Percentiles rank a stretch among this genome's conserved stretches.
phyloP scores from a whole-genome alignment of 345 rosid genomes.

The Gossypium stocksii region DNA sequence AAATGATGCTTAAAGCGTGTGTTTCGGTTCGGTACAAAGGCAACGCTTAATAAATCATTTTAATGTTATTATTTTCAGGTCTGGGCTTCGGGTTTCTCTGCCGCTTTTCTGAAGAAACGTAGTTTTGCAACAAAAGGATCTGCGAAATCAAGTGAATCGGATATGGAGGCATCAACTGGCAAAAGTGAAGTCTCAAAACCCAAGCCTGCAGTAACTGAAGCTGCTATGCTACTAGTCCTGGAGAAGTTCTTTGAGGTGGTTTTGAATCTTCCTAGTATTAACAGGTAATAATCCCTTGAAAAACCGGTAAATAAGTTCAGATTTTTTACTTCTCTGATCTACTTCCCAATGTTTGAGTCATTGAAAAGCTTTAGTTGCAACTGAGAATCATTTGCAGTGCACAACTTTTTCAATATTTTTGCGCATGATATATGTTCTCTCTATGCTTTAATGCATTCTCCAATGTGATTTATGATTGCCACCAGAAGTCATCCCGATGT shows the following conservation, averaged over 20 bases:
- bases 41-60: background rate
- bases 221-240: constrained; percentile 72
- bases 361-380: background rate
- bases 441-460: background rate
- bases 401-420: background rate
- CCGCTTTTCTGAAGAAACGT: constrained; percentile 82
- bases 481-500: background rate
- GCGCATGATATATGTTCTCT: background rate
- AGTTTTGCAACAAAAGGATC: constrained; percentile 82
- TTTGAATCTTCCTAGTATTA: constrained; percentile 75
- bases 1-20: constrained; percentile 23
- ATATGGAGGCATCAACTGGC: constrained; percentile 21
- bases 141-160: constrained; percentile 28
- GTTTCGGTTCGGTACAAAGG: background rate
- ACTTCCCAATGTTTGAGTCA: background rate
- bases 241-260: constrained; percentile 76
- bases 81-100: constrained; percentile 97
- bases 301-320: background rate
- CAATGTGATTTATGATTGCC: background rate
- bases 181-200: constrained; percentile 35
- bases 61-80: constrained; percentile 36
- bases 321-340: background rate
- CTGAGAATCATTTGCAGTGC: background rate
- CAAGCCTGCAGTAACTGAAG: constrained; percentile 71
- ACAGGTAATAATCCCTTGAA: constrained; percentile 46